Evolutionary conservation across 805 yeast species (phyloP), one percentile per base, ranked within the genome.

Genomic region (Jamesozyma rosinii): DNA sequence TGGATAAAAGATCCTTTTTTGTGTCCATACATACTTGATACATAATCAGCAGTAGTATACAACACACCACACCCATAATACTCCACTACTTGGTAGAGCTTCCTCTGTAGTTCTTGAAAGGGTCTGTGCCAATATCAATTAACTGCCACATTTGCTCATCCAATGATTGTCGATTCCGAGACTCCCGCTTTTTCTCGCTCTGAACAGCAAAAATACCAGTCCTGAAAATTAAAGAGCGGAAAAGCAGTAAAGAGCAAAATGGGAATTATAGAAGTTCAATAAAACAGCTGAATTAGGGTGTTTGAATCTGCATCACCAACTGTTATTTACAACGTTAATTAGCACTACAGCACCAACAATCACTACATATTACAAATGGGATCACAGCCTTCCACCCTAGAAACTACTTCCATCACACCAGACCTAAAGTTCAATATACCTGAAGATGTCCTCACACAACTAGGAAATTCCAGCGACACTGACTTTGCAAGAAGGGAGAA

Each of bases 401-500:
- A 78, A 51, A 40, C 46, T 5, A 40, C 29, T 24, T 33, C 31
- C 29, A 35, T 44, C 6, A 33, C 40, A 6, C 40, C 46, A 19
- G 44, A 38, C 34, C 73, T 79, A 18, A 84, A 85, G 39, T 76
- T 82, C 37, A 82, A 81, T 49, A 77, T 81, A 59, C 75, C 81
- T 42, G 75, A 81, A 3, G 72, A 81, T 14, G 71, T 83, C 40
- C 67, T 83, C 47, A 68, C 78, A 5, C 81, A 77, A 55, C 70
- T 83, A 52, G 84, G 81, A 49, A 67, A 65, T 38, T 71, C 81
- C 3, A 68, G 70, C 20, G 88, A 82, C 67, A 74, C 84, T 1
- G 83, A 82, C 58, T 83, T 74, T 58, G 73, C 87, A 6, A 76
- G 89, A 57, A 73, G 79, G 35, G 88, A 83, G 58, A 72, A 75